Conservation (phyloP, 495 filamentous ascomycete species). For the Amorphotheca resinae region DNA sequence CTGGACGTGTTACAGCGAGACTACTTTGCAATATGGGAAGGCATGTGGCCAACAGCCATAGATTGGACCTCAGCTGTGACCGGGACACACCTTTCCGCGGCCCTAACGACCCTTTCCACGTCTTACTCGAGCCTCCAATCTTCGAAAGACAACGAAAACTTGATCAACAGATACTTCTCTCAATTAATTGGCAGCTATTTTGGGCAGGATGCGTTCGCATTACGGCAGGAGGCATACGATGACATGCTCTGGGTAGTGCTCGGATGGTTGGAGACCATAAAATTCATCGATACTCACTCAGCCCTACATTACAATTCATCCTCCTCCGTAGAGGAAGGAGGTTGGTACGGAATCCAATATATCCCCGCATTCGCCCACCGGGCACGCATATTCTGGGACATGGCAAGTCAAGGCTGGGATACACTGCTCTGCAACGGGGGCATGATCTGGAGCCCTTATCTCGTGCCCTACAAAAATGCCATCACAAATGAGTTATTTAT, state of each 20-base stretch:
- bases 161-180: slow-evolving; percentile 71
- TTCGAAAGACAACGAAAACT: slow-evolving; percentile 48
- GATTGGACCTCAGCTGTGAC: slow-evolving; percentile 93
- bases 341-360: slow-evolving; percentile 70
- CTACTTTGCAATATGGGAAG: slow-evolving; percentile 66
- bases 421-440: slow-evolving; percentile 71
- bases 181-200: slow-evolving; percentile 71
- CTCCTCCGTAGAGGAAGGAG: neutral
- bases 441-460: slow-evolving; percentile 82
- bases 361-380: slow-evolving; percentile 72
- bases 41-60: slow-evolving; percentile 75
- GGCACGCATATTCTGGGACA: slow-evolving; percentile 78
- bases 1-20: slow-evolving; percentile 62
- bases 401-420: slow-evolving; percentile 74
- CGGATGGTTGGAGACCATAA: slow-evolving; percentile 75
- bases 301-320: slow-evolving; percentile 10
- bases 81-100: slow-evolving; percentile 64
- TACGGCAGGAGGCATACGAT: slow-evolving; percentile 78
- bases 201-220: slow-evolving; percentile 64
- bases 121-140: slow-evolving; percentile 22
- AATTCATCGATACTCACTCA: slow-evolving; percentile 54
- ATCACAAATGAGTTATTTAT: slow-evolving; percentile 93
- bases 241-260: slow-evolving; percentile 97
- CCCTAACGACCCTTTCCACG: slow-evolving; percentile 49
- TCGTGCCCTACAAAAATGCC: slow-evolving; percentile 88